Base-by-base conservation (phyloP, 108 stramenopile genomes). In the Nitzschia sp. region DNA sequence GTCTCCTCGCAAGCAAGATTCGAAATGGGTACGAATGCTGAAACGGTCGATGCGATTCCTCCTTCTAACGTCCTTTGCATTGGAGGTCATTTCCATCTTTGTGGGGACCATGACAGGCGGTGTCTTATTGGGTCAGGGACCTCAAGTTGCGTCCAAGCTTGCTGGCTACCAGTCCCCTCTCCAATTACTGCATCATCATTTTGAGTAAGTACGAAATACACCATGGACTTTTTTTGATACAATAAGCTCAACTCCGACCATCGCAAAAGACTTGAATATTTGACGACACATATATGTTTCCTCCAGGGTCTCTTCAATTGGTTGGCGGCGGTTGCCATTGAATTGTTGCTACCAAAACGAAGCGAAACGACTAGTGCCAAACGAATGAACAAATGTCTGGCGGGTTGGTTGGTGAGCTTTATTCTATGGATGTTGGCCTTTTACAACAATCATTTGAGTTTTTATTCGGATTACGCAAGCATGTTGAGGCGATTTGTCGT, bases 291-390 rank as follows among this genome's bases (percentile, higher is more conserved):
- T 45, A 66, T 81, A n/a, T 57, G 64, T 19, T 85, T 85, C 44
- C 60, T 85, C 15, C 80, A 85, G 53, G 84, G 84, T 13, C 57
- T 85, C 13, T 52, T 85, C 25, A 48, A 81, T 47, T 85, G 84
- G 84, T 44, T 85, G 13, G 80, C 48, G 9, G 66, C 74, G 28
- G 77, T 82, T 1, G 76, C 75, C 2, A 36, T 77, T 3, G 75
- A 84, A 31, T 52, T 79, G 15, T 15, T 69, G 11, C 27, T 85
- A 19, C 78, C 73, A 5, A 63, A 70, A 35, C 46, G 41, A 17
- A 46, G 15, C 1, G 85, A 81, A 56, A 64, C 56, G 0, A 44
- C 19, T 21, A 38, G 38, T 35, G 78, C 84, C 41, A 47, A 52
- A n/a, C 66, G 70, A 11, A 79, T 85, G 77, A 85, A 85, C 66